Evolutionary conservation across 495 filamentous ascomycete species (phyloP).

Genomic region (Penicillium waksmanii): DNA sequence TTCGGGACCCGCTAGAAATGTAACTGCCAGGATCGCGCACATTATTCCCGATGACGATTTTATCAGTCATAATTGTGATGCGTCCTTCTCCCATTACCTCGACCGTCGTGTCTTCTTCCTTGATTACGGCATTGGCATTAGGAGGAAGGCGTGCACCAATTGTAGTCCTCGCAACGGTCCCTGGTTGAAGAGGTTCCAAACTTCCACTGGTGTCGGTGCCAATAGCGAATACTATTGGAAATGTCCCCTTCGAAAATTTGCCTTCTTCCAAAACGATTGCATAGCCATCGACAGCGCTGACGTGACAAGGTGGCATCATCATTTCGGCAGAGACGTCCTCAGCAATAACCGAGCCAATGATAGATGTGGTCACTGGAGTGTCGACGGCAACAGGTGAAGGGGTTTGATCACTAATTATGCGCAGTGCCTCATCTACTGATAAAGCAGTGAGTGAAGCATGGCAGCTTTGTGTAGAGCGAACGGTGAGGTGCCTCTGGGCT

Average conservation of each 20-base stretch:
- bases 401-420: slow-evolving; percentile 70
- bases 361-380: slow-evolving; percentile 58
- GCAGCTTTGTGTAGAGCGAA: slow-evolving; percentile 75
- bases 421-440: slow-evolving; percentile 77
- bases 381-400: slow-evolving; percentile 58
- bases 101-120: slow-evolving; percentile 92
- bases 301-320: slow-evolving; percentile 86
- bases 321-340: slow-evolving; percentile 79
- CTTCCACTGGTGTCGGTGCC: slow-evolving; percentile 77
- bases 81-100: slow-evolving; percentile 78
- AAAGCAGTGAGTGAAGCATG: slow-evolving; percentile 86
- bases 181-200: slow-evolving; percentile 62
- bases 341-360: slow-evolving; percentile 80
- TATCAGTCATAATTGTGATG: slow-evolving; percentile 78
- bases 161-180: slow-evolving; percentile 85
- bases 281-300: slow-evolving; percentile 97
- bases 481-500: slow-evolving; percentile 29
- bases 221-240: slow-evolving; percentile 83
- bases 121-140: slow-evolving; percentile 88
- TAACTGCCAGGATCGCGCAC: slow-evolving; percentile 94
- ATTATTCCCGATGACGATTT: slow-evolving; percentile 78
- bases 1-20: slow-evolving; percentile 64
- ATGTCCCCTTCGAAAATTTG: slow-evolving; percentile 67
- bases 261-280: slow-evolving; percentile 61
- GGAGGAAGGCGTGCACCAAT: slow-evolving; percentile 91